A percentile compares a stretch with the other conserved stretches of the same genome.
Conservation (phyloP, 2,329 filamentous ascomycete species). For the Fusarium chlamydosporum region DNA sequence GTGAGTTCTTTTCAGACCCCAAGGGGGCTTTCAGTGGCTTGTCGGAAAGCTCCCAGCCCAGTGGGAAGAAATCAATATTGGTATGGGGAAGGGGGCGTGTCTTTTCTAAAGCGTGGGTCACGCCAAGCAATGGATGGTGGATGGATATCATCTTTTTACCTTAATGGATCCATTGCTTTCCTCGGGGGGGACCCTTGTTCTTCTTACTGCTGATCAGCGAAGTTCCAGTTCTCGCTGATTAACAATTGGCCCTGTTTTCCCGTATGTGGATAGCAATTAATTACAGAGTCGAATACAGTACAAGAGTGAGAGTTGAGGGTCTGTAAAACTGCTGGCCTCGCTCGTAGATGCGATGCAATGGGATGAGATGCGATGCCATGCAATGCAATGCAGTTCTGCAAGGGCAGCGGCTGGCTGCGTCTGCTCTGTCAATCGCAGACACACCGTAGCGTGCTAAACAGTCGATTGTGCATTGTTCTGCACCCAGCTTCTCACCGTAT, state of each 20-base stretch:
- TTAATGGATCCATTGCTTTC: conserved; percentile 15
- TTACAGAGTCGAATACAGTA: not conserved
- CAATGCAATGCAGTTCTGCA: conserved; percentile 38
- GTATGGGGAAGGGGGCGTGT: conserved; percentile 13
- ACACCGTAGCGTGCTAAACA: conserved; percentile 38
- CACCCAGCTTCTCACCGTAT: conserved; percentile 34
- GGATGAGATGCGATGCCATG: not conserved
- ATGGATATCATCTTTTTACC: conserved; percentile 21
- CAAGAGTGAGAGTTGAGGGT: not conserved
- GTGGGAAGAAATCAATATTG: conserved; percentile 19
- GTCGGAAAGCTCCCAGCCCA: conserved; percentile 21
- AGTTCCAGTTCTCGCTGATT: conserved; percentile 19
- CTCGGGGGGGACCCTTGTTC: conserved; percentile 28
- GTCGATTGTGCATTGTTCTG: conserved; percentile 39
- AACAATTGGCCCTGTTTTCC: conserved; percentile 26
- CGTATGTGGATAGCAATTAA: not conserved
- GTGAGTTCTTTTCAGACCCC: conserved; percentile 11
- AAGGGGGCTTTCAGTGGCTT: conserved; percentile 24
- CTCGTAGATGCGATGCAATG: conserved; percentile 15
- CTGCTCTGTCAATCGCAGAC: conserved; percentile 46
- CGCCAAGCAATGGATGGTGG: not conserved
- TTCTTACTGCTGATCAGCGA: conserved; percentile 17
- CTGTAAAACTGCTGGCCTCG: conserved; percentile 21
- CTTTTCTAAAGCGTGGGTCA: conserved; percentile 18
- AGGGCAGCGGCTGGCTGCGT: conserved; percentile 50